phyloP scores from a whole-genome alignment of 495 filamentous ascomycete species.

The Penicillium paxilli region DNA sequence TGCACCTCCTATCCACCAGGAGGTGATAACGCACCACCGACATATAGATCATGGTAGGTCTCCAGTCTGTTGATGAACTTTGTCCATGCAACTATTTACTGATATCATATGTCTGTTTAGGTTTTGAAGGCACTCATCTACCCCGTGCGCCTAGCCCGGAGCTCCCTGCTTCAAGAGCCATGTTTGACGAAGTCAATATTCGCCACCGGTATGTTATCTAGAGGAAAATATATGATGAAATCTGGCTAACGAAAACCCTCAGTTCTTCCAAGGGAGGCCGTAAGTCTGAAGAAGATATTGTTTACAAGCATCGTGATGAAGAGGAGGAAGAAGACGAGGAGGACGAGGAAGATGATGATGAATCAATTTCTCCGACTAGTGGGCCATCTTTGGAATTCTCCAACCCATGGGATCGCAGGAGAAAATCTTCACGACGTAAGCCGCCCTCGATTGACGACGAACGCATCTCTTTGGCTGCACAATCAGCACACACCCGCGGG shows the following conservation, averaged over 20 bases:
- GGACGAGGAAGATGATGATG: neutral
- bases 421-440: neutral
- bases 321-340: neutral
- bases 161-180: constrained; percentile 25
- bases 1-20: constrained; percentile 71
- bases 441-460: constrained; percentile 4
- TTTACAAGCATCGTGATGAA: constrained; percentile 9
- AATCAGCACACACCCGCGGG: neutral
- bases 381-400: constrained; percentile 12
- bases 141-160: constrained; percentile 39
- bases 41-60: constrained; percentile 82
- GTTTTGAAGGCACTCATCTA: constrained; percentile 25
- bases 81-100: neutral
- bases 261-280: constrained; percentile 9
- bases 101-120: constrained; percentile 12
- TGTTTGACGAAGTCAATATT: constrained; percentile 53
- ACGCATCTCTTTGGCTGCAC: neutral
- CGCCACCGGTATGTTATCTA: constrained; percentile 33
- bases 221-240: neutral
- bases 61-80: neutral
- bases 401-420: constrained; percentile 14
- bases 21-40: constrained; percentile 81
- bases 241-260: neutral
- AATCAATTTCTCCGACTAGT: constrained; percentile 22
- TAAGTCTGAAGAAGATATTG: constrained; percentile 20